These are phyloP conservation scores for Suillus occidentalis DNA, from an alignment of 768 basidiomycete genomes.

Conservation along the genomic window DNA sequence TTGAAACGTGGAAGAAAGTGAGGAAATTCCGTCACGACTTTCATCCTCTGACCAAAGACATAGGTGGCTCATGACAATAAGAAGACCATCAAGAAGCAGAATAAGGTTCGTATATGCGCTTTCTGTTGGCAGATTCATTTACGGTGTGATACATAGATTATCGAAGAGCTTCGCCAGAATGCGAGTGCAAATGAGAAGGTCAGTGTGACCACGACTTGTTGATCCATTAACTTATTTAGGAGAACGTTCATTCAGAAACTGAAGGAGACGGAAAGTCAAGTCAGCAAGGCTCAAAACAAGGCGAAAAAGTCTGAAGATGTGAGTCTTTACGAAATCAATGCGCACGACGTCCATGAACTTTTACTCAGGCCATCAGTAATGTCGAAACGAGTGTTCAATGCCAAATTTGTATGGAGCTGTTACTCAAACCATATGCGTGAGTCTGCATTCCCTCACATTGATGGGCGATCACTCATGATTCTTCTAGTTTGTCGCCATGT, in stretches of 20 bases:
- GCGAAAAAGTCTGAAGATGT: conserved; percentile 60
- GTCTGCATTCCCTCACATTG: conserved; percentile 25
- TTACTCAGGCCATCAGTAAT: conserved; percentile 46
- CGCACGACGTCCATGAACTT: neutral
- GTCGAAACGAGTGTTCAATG: conserved; percentile 66
- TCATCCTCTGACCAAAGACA: conserved; percentile 8
- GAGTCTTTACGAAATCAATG: conserved; percentile 11
- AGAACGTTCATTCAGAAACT: conserved; percentile 33
- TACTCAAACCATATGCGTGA: conserved; percentile 66
- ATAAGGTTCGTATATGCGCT: conserved; percentile 44
- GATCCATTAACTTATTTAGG: conserved; percentile 6
- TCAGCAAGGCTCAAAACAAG: conserved; percentile 46
- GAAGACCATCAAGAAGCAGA: conserved; percentile 54
- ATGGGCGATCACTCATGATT: conserved; percentile 11
- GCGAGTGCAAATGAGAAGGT: conserved; percentile 41
- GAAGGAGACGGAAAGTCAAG: conserved; percentile 45
- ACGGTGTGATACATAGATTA: conserved; percentile 37
- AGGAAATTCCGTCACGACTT: conserved; percentile 6
- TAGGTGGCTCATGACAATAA: conserved; percentile 45
- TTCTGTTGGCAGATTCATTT: neutral
- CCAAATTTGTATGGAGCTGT: conserved; percentile 75
- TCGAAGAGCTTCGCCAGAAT: conserved; percentile 53
- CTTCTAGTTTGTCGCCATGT: conserved; percentile 63
- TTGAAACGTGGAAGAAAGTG: conserved; percentile 54
- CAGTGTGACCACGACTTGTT: conserved; percentile 4